Evolutionary conservation across 2,329 filamentous ascomycete species (phyloP), one percentile per base, ranked within the genome.

Genomic region (Colletotrichum truncatum): DNA sequence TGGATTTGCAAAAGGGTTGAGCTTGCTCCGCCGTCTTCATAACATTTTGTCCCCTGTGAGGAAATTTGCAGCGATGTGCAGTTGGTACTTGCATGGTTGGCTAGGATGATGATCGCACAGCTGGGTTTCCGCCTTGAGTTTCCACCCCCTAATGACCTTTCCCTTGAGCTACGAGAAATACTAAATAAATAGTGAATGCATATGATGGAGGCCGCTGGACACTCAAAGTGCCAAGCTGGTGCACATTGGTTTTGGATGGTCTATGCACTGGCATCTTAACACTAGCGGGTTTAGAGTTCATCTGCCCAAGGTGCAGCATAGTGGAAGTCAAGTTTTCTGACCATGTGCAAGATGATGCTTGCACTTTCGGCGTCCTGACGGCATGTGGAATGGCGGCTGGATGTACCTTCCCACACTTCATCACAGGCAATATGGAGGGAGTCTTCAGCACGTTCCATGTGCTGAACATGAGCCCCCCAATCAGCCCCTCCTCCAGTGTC

Each of bases 271-370:
- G 36, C 63, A 60, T 62, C 45, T 63, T 43, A 38, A 51, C 57
- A 55, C 56, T 43, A 25, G 57, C 57, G 32, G 57, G 49, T 66
- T 66, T 66, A 63, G 49, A 56, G 63, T 66, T 66, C 52, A 23
- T 14, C 9, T 54, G 28, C 45, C 57, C 56, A 43, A 43, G 41
- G 43, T 41, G 41, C 43, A 34, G 36, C 14, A 30, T 25, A 52
- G 32, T 39, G 52, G 18, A 59, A 39, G 52, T 57, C 28, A 52
- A 56, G 51, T 43, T 38, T 51, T 12, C 28, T 49, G 26, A 18
- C 25, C 48, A 16, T n/a, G 30, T 34, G 45, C 34, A 26, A 43
- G 18, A 38, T 56, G 53, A 41, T 32, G 53, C 38, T 45, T 28
- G 14, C 53, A 59, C 26, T 34, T 18, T 11, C 25, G n/a, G n/a